A percentile compares a stretch with the other conserved stretches of the same genome.
Conservation (phyloP, 2,329 filamentous ascomycete genomes). For the Paramyrothecium sp. region DNA sequence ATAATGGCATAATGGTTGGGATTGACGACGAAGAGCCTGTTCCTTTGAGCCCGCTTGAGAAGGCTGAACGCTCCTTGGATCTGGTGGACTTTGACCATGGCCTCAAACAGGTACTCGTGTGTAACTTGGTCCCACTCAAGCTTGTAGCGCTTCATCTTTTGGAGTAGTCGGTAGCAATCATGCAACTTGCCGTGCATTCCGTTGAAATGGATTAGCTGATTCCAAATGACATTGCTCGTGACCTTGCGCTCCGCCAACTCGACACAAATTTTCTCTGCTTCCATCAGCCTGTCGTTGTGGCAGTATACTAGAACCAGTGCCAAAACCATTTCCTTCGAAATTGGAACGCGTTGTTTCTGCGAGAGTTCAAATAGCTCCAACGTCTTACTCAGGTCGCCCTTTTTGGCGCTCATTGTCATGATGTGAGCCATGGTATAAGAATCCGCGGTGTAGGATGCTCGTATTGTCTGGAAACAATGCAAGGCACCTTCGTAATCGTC, state of each 20-base stretch:
- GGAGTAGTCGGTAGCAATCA: constrained; percentile 47
- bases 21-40: constrained; percentile 43
- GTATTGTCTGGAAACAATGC: constrained; percentile 61
- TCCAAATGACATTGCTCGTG: constrained; percentile 68
- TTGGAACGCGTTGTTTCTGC: constrained; percentile 46
- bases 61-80: constrained; percentile 48
- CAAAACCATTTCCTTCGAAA: constrained; percentile 58
- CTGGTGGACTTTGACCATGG: constrained; percentile 47
- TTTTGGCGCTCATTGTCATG: constrained; percentile 67
- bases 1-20: constrained; percentile 51
- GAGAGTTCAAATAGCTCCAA: constrained; percentile 65
- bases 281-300: constrained; percentile 30
- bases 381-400: constrained; percentile 72
- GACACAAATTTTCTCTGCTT: constrained; percentile 37
- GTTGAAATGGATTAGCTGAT: constrained; percentile 69
- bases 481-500: constrained; percentile 67
- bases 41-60: constrained; percentile 39
- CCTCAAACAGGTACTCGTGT: constrained; percentile 47
- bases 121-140: constrained; percentile 50
- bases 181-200: constrained; percentile 57
- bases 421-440: constrained; percentile 67
- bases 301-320: constrained; percentile 68
- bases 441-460: constrained; percentile 50
- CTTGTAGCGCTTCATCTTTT: constrained; percentile 44
- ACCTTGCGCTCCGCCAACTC: constrained; percentile 53